Evolutionary conservation across 164 flowering plant species (phyloP), one percentile per base, ranked within the genome.

Genomic region (Kingdonia uniflora): DNA sequence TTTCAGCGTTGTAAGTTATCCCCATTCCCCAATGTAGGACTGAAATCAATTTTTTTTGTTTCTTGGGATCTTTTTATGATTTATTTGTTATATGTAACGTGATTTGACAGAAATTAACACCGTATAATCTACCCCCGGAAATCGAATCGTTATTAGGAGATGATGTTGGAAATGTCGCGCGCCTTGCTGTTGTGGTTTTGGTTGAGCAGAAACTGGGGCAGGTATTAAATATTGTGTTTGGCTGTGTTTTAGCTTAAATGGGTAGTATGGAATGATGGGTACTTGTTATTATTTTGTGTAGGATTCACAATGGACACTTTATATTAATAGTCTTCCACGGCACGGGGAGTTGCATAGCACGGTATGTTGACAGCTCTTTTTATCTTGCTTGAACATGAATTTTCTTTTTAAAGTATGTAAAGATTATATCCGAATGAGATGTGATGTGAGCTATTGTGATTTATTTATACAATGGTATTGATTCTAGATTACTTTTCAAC

Each of bases 271-370:
- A 29, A 29, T 29, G 35, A 19, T 39, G 33, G 35, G 22, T 21
- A 14, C 19, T 52, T 25, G 26, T 47, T 22, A 17, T 35, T 48
- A 24, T 55, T n/a, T 54, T 55, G n/a, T 64, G 63, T 66, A 89
- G 90, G 75, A 64, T 42, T 86, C 97, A 45, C 76, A 74, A 51
- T 89, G 97, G 97, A 76, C 74, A 7, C 92, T 87, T 22, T 89
- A 89, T 46, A 67, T 89, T 20, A 68, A 58, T 42, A 49, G 79
- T 54, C 86, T 89, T 70, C 97, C 95, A 37, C 71, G 21, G 42
- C 45, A 26, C 7, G 72, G 65, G 22, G 85, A 82, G 56, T 62
- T 86, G 71, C 87, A 89, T 60, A 80, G 69, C 82, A 70, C 90
- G 54, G 89, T 84, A 64, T 47, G 6, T 47, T 17, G 7, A 4